Evolutionary conservation across 2,329 filamentous ascomycete genomes (phyloP).

Genomic region (Fusarium sacchari): DNA sequence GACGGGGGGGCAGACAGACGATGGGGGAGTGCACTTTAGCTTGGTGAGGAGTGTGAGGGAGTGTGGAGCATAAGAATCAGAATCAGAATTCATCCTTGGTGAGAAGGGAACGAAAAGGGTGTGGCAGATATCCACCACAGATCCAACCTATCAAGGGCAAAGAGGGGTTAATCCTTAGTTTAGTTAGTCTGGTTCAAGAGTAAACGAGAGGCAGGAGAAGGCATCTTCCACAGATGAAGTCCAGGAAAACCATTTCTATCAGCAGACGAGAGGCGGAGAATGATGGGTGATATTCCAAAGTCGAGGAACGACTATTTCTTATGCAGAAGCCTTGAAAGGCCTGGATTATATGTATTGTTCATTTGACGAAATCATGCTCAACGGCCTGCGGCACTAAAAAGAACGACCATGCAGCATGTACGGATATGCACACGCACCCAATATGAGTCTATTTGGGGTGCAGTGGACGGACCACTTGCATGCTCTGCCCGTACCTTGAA

Average conservation of each 20-base stretch:
- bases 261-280: not conserved
- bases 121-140: conserved; percentile 19
- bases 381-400: not conserved
- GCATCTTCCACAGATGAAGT: not conserved
- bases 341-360: not conserved
- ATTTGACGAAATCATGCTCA: not conserved
- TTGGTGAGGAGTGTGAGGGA: conserved; percentile 1
- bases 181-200: not conserved
- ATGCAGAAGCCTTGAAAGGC: not conserved
- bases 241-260: not conserved
- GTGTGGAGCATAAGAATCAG: not conserved
- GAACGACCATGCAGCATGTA: conserved; percentile 4
- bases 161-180: conserved; percentile 23
- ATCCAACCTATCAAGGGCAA: conserved; percentile 18
- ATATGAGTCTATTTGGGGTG: conserved; percentile 7
- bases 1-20: conserved; percentile 36
- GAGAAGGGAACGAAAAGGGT: conserved; percentile 25
- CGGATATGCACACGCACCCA: conserved; percentile 5
- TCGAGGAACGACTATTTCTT: not conserved
- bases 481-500: not conserved
- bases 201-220: conserved; percentile 14
- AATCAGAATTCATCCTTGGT: conserved; percentile 7
- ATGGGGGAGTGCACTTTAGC: conserved; percentile 23
- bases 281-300: not conserved
- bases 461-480: conserved; percentile 7